Base-by-base conservation (phyloP, 176 grass and related monocot species). In the Carex parvula region DNA sequence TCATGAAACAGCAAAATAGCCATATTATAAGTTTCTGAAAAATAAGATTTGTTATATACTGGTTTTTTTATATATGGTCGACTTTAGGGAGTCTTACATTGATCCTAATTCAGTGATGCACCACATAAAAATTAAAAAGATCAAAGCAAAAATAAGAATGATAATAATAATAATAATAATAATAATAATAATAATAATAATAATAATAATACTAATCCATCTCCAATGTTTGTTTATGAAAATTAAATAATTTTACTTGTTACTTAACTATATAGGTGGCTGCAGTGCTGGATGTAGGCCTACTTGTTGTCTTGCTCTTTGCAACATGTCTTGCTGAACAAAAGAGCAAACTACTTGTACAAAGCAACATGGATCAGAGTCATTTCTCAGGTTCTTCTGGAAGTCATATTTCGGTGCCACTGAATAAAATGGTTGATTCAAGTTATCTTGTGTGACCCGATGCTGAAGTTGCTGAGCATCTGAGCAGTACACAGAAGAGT, bases 351-450 rank as follows among this genome's bases (percentile, higher is more conserved):
- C 9, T 16, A 29, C 7, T 82, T 54, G 21, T 82, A 8, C 20
- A 62, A 68, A 82, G 80, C 22, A 82, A 67, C 80, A 67, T 16
- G n/a, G 21, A 65, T 32, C 55, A 64, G 60, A 62, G 33, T 29
- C 41, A 50, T 32, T 30, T 82, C 12, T 82, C 53, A 10, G 9
- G 61, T 39, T 67, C 60, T 65, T 24, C 8, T 16, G 22, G 21
- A 61, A 82, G 46, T 66, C 80, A 24, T 18, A 26, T 30, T 53
- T 12, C 8, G 42, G 61, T 67, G 10, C 16, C 35, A 50, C 54
- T 54, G 21, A 65, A 67, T 30, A 18, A 30, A 53, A 26, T 14
- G 67, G n/a, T 29, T 26, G 13, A 65, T 82, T 55, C 60, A 59
- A 82, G 41, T 17, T 67, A 67, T 65, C 39, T 29, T 17, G 6